Percentiles rank a stretch among this genome's conserved stretches.
Conservation (phyloP, 495 filamentous ascomycete species). For the Lepraria neglecta region DNA sequence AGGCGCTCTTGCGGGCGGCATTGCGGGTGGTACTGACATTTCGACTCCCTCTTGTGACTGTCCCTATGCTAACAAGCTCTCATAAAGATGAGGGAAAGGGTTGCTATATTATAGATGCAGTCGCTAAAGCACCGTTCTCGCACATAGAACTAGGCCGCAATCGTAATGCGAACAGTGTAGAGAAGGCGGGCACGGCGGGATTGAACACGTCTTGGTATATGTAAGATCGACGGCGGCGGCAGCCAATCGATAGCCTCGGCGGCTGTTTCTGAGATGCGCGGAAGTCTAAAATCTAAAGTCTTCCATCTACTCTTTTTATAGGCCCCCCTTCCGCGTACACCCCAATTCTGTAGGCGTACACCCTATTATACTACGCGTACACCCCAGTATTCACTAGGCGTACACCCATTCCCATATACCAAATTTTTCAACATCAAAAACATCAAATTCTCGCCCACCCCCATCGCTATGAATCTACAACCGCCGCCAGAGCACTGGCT, state of each 20-base stretch:
- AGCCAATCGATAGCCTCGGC: neutral
- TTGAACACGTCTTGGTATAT: neutral
- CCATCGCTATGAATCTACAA: too few relatives aligned
- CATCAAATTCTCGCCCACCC: too few relatives aligned
- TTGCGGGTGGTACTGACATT: neutral
- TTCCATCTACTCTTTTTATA: neutral
- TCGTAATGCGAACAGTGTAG: neutral
- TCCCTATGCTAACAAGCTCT: neutral
- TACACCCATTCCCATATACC: too few relatives aligned
- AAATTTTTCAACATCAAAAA: too few relatives aligned
- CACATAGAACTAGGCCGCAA: neutral
- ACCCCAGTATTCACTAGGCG: too few relatives aligned
- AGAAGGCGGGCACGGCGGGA: too few relatives aligned
- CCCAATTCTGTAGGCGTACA: too few relatives aligned
- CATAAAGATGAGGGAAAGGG: neutral
- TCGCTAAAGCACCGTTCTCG: neutral
- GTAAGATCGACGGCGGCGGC: neutral
- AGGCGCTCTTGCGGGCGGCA: neutral
- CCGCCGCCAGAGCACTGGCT: too few relatives aligned
- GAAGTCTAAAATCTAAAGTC: neutral
- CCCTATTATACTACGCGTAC: too few relatives aligned
- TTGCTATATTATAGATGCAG: neutral
- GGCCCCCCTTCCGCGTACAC: too few relatives aligned
- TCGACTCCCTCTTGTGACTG: neutral
- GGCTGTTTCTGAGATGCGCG: neutral